Base-by-base conservation (phyloP, 331 rosid species). In the Erythrophleum ivorense region DNA sequence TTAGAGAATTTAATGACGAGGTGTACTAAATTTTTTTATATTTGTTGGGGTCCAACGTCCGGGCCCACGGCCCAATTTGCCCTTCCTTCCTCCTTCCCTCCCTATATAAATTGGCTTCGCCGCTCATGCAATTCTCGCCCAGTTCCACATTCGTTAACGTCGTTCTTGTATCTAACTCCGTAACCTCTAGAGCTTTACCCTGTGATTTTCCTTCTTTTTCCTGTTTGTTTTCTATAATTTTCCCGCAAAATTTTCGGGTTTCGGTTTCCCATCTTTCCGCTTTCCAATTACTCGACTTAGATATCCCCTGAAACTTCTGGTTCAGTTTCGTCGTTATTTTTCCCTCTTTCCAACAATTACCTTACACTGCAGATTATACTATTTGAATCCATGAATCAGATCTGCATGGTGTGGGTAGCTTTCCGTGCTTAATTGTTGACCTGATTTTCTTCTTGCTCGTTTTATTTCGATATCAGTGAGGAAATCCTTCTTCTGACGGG, bases 41-140 rank as follows among this genome's bases (percentile, higher is more conserved):
- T 8, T 29, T 18, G 1, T 1, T 40, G 1, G 41, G n/a, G 88
- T 78, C 83, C 81, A 75, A 40, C 70, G 38, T 46, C 84, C 81
- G 84, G 86, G 77, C 52, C 80, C 84, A 60, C 11, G 85, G 86
- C 87, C 94, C 89, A 84, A 71, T 24, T 19, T 55, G 84, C 76
- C 80, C 85, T 53, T 1, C 9, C 24, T 18, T 54, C 24, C 29
- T 4, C 18, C 57, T 33, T 0, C 49, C 31, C 52, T 8, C 66
- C 41, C 73, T 79, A 84, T 90, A 94, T 94, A 91, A 88, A 92
- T 79, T 1, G 41, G 14, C 79, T 41, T 7, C 82, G 52, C 71
- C 83, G 9, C 11, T 71, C 97, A 92, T 90, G 94, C 97, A 92
- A 64, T 58, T 86, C 97, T 92, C 90, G 94, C 94, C 81, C 90